Base-by-base conservation (phyloP, 257 asterid genomes). In the Solanum dulcamara region DNA sequence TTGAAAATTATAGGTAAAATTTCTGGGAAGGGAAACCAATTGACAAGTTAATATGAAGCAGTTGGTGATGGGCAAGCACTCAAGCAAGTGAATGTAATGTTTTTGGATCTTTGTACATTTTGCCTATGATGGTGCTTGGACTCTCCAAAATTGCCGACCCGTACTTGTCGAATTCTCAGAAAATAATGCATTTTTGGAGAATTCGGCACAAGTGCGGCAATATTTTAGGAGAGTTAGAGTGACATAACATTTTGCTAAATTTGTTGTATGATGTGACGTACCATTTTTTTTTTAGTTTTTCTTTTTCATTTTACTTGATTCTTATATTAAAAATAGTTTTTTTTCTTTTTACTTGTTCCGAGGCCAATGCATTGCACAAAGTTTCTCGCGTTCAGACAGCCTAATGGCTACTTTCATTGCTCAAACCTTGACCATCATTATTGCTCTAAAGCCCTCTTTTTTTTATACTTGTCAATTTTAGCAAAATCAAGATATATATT, bases 171-270 rank as follows among this genome's bases (percentile, higher is more conserved):
- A 11, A 59, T 59, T 15, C 32, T 24, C 0, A 13, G 4, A 60
- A 26, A 24, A 2, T 60, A 60, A n/a, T 60, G 2, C 18, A 60
- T 60, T 24, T 60, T 0, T 24, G 0, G 0, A 24, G 13, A 18
- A 60, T 59, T 17, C 0, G 0, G 0, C 11, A 4, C 3, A 24
- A 59, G 32, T 59, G 17, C 3, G 3, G 0, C 3, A n/a, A 24
- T 0, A n/a, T n/a, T 24, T 59, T 59, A 59, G 33, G 33, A 59
- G 33, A 59, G 33, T 24, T 0, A 0, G 18, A 22, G 30, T 3
- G 4, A 60, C 10, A 46, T 46, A 24, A 10, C 33, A 71, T 66
- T 66, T 66, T 37, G 80, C 10, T 20, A 68, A 68, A 67, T 67
- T 2, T 0, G 9, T 26, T 37, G 51, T 37, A 71, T 71, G 32